A percentile compares a stretch with the other conserved stretches of the same genome.
phyloP scores from a whole-genome alignment of 1,284 basidiomycete genomes.

The Kalmanozyma brasiliensis region DNA sequence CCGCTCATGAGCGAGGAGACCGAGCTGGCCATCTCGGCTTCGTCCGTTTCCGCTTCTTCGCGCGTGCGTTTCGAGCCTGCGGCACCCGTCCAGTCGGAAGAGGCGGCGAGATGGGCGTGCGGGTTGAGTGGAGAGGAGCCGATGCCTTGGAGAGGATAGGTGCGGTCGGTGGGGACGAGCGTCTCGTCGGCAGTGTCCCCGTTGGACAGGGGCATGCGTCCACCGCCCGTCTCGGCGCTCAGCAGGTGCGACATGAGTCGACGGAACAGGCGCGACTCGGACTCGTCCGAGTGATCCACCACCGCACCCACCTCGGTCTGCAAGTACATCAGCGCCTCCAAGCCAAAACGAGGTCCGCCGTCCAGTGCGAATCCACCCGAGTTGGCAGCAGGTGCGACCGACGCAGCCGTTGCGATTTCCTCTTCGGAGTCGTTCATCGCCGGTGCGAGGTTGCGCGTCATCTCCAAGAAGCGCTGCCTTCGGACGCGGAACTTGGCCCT shows the following conservation, averaged over 20 bases:
- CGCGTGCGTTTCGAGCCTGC: constrained; percentile 32
- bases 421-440: constrained; percentile 35
- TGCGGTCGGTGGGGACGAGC: constrained; percentile 3
- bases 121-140: constrained; percentile 37
- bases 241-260: constrained; percentile 66
- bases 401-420: constrained; percentile 6
- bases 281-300: constrained; percentile 62
- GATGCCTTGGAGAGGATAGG: constrained; percentile 1
- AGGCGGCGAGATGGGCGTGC: neutral
- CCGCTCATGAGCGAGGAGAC: constrained; percentile 43
- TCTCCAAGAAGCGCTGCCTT: constrained; percentile 64
- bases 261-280: constrained; percentile 63
- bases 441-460: constrained; percentile 41
- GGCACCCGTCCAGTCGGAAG: constrained; percentile 21
- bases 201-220: neutral
- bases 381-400: constrained; percentile 2
- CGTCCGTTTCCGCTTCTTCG: constrained; percentile 42
- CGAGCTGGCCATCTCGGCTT: constrained; percentile 38
- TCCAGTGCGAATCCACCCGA: constrained; percentile 8
- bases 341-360: constrained; percentile 38
- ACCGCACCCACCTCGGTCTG: constrained; percentile 66
- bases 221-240: constrained; percentile 21
- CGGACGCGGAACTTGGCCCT: constrained; percentile 66
- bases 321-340: constrained; percentile 67
- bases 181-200: constrained; percentile 16